Evolutionary conservation across 2,329 filamentous ascomycete genomes (phyloP).

Genomic region (Colletotrichum graminicola): DNA sequence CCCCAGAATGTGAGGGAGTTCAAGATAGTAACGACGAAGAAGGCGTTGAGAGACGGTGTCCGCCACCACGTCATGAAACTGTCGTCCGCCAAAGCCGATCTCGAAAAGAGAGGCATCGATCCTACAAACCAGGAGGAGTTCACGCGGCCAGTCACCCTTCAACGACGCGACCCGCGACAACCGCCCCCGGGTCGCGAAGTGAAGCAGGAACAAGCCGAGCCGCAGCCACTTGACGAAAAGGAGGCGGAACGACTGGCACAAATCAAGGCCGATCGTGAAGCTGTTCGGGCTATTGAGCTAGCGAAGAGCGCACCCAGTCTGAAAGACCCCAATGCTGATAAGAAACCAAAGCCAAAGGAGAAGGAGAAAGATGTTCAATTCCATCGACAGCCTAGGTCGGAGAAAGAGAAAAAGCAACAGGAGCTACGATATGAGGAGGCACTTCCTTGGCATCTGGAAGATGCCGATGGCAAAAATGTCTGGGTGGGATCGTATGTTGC

Average conservation of each 20-base stretch:
- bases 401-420: constrained; percentile 81
- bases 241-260: constrained; percentile 77
- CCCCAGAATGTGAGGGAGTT: constrained; percentile 60
- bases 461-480: constrained; percentile 93
- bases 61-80: constrained; percentile 92
- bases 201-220: constrained; percentile 67
- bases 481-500: constrained; percentile 95
- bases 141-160: constrained; percentile 86
- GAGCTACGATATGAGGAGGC: constrained; percentile 92
- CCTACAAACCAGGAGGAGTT: constrained; percentile 81
- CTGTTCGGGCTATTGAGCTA: constrained; percentile 86
- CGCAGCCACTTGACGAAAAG: constrained; percentile 64
- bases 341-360: constrained; percentile 76
- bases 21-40: constrained; percentile 83
- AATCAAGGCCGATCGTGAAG: constrained; percentile 81
- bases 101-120: constrained; percentile 73
- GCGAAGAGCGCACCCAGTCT: constrained; percentile 92
- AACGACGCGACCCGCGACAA: constrained; percentile 86
- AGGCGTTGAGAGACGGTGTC: constrained; percentile 80
- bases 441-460: constrained; percentile 95
- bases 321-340: constrained; percentile 64
- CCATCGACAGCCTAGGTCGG: constrained; percentile 81
- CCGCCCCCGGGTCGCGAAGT: constrained; percentile 72
- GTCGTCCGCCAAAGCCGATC: constrained; percentile 63
- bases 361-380: constrained; percentile 88